These are phyloP conservation scores for Sporisorium sorghi DNA, from an alignment of 1,284 basidiomycete genomes.

Conservation along the genomic window DNA sequence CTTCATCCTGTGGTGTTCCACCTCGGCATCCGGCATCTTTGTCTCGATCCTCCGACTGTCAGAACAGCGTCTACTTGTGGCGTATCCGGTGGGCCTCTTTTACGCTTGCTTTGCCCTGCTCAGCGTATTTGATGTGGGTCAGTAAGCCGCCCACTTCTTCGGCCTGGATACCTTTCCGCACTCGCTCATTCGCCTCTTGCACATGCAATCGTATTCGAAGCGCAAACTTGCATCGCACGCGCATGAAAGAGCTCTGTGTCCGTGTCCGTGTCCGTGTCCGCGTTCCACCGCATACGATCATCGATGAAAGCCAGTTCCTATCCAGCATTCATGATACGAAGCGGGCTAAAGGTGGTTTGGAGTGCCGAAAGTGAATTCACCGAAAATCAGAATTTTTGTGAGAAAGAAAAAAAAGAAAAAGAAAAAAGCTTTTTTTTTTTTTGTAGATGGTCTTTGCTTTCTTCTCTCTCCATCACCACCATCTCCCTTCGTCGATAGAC, in stretches of 20 bases:
- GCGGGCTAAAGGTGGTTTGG: not conserved
- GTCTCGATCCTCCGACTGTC: conserved; percentile 65
- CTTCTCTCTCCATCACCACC: conserved; percentile 3
- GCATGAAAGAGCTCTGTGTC: too few species aligned
- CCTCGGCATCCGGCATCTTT: conserved; percentile 68
- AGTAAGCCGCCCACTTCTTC: conserved; percentile 8
- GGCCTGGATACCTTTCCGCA: not conserved
- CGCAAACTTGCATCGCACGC: not conserved
- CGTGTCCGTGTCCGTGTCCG: not conserved
- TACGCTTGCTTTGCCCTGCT: conserved; percentile 68
- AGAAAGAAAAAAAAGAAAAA: conserved; percentile 6
- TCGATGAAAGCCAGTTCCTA: not conserved
- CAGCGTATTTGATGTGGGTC: conserved; percentile 62
- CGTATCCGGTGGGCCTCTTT: conserved; percentile 67
- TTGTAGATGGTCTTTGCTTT: conserved; percentile 1
- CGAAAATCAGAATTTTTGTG: conserved; percentile 10
- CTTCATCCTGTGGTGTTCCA: conserved; percentile 68
- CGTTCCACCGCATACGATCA: not conserved
- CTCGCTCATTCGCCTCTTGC: not conserved
- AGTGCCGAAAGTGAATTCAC: not conserved
- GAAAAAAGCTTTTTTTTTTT: too few species aligned
- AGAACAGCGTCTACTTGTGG: conserved; percentile 67
- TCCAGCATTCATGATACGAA: not conserved
- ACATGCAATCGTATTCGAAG: not conserved
- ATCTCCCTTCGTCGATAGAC: not conserved